Conservation (phyloP, 805 yeast genomes). For the Dipodascopsis uninucleata region DNA sequence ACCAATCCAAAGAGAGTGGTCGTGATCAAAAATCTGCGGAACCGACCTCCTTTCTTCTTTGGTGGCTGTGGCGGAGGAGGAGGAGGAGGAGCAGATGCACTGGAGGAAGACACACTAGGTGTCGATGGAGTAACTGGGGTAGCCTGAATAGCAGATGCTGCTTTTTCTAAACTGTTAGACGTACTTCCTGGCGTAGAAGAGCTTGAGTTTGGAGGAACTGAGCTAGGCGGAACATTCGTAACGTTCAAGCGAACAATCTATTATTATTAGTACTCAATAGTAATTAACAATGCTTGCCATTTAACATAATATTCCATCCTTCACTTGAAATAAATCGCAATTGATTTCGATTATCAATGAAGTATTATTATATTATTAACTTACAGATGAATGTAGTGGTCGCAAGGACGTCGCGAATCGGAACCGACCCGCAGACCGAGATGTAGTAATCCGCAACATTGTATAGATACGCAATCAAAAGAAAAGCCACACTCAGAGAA, state of each 20-base stretch:
- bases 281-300: not conserved
- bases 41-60: constrained; percentile 30
- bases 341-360: too few relatives aligned
- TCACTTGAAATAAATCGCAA: too few relatives aligned
- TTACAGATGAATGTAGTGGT: constrained; percentile 19
- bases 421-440: constrained; percentile 13
- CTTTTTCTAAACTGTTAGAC: too few relatives aligned
- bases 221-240: constrained; percentile 18
- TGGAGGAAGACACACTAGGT: constrained; percentile 7
- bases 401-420: constrained; percentile 2
- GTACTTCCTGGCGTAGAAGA: too few relatives aligned
- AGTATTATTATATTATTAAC: too few relatives aligned
- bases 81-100: constrained; percentile 7
- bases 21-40: constrained; percentile 35
- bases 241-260: constrained; percentile 17
- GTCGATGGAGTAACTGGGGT: constrained; percentile 28
- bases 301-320: not conserved
- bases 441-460: constrained; percentile 23
- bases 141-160: constrained; percentile 11
- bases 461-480: not conserved
- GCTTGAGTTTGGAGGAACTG: constrained; percentile 13
- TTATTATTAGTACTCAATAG: too few relatives aligned
- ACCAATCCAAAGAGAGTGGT: constrained; percentile 33
- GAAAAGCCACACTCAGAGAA: not conserved
- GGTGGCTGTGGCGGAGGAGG: constrained; percentile 19